Evolutionary conservation across 169 alveolate genomes (phyloP), one percentile per base, ranked within the genome.

Genomic region (Plasmodium inui): DNA sequence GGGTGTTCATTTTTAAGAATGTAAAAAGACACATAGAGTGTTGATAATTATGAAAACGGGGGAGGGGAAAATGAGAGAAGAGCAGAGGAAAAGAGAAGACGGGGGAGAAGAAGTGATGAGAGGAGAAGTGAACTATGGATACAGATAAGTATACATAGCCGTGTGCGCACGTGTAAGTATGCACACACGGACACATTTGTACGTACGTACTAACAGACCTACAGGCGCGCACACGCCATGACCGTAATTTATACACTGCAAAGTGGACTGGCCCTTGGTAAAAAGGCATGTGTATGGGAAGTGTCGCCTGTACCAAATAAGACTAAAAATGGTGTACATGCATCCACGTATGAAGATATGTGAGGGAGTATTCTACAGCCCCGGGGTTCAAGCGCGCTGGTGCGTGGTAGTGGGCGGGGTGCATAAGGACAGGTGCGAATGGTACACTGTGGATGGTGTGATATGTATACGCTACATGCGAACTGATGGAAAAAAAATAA

Each of bases 271-370:
- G 6, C 22, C 32, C 19, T 55, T 82, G 30, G 26, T 55, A 44
- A 82, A 82, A 55, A 61, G 82, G 19, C 79, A 82, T 82, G 61
- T 57, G 61, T 57, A 82, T 55, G 5, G 28, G 39, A 55, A 57
- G n/a, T 82, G 5, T 10, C 72, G 12, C 26, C 46, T 32, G n/a
- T 82, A 61, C 71, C 91, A 82, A 82, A 82, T 82, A n/a, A 82
- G 71, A 82, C 79, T 82, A 82, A 82, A 82, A 82, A 82, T 37
- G 39, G n/a, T 55, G 78, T 82, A 22, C 89, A 50, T 37, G 28
- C 30, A 39, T 34, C 53, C 79, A 82, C 78, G 71, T 82, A 53
- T 82, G 34, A 28, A 82, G 28, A 34, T 82, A 61, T n/a, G 32
- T 46, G n/a, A 46, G 57, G 1, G 57, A 3, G n/a, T 61, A 61